Evolutionary conservation across 371 early-diverging fungal species (phyloP).

Genomic region (Mucor circinelloides): DNA sequence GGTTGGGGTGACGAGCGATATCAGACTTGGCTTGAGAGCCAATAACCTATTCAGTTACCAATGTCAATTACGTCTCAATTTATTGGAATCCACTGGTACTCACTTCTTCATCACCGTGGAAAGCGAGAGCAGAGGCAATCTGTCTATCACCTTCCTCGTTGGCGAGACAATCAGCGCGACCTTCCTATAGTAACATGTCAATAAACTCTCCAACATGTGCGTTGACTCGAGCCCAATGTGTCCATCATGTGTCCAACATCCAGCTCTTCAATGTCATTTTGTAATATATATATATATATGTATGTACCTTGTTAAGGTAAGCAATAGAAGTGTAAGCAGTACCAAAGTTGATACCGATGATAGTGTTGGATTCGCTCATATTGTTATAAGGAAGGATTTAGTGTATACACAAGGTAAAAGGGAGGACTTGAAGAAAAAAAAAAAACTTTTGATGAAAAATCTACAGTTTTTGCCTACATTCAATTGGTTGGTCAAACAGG

Average conservation of each 20-base stretch:
- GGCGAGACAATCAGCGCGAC: conserved; percentile 90
- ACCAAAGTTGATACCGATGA: conserved; percentile 91
- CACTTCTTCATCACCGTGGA: conserved; percentile 89
- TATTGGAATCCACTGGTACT: too few species aligned
- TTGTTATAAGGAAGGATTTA: neutral
- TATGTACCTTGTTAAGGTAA: conserved; percentile 75
- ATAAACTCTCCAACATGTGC: conserved; percentile 19
- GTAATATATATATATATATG: too few species aligned
- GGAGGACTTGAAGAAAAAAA: conserved; percentile 7
- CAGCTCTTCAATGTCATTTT: neutral
- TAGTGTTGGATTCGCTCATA: conserved; percentile 43
- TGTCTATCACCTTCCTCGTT: conserved; percentile 97
- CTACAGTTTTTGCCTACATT: neutral
- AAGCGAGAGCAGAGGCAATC: conserved; percentile 91
- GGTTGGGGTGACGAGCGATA: conserved; percentile 85
- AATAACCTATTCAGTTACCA: conserved; percentile 59
- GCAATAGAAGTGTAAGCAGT: conserved; percentile 89
- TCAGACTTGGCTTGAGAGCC: conserved; percentile 94
- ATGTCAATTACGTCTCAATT: neutral
- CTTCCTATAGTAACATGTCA: conserved; percentile 68
- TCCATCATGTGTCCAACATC: neutral
- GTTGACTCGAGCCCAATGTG: neutral
- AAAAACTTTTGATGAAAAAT: conserved; percentile 8
- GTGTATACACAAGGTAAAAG: conserved; percentile 3
- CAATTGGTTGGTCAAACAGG: neutral